Conservation (phyloP, 2,329 filamentous ascomycete genomes). For the Aspergillus terreus region DNA sequence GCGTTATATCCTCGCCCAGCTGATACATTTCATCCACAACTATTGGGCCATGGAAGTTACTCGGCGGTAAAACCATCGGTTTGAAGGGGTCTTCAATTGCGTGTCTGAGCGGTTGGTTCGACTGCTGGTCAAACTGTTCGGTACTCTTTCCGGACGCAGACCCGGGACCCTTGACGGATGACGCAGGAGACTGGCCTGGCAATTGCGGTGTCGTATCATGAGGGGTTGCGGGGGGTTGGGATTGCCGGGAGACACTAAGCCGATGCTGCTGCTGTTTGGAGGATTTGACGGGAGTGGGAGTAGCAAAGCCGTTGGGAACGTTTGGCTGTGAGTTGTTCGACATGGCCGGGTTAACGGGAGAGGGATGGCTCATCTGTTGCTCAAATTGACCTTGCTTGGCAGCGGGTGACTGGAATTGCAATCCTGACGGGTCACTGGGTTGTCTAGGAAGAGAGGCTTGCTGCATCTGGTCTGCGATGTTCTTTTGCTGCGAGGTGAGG, state of each 20-base stretch:
- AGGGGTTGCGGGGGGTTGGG: constrained; percentile 28
- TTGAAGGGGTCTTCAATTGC: constrained; percentile 46
- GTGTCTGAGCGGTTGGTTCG: constrained; percentile 31
- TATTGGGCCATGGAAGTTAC: constrained; percentile 67
- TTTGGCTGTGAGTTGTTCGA: constrained; percentile 29
- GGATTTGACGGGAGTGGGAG: constrained; percentile 32
- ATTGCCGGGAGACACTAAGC: constrained; percentile 30
- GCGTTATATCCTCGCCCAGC: constrained; percentile 63
- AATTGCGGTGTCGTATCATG: constrained; percentile 27
- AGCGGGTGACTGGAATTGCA: constrained; percentile 42
- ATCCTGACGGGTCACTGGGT: constrained; percentile 33
- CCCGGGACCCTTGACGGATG: constrained; percentile 23
- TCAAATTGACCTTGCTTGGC: constrained; percentile 52
- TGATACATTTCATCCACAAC: constrained; percentile 62
- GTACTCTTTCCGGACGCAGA: constrained; percentile 26
- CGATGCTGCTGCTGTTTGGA: constrained; percentile 29
- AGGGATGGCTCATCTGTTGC: constrained; percentile 31
- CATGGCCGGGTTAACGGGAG: constrained; percentile 28
- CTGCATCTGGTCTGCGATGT: constrained; percentile 40
- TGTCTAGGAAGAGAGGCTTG: constrained; percentile 42
- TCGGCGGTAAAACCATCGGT: constrained; percentile 43
- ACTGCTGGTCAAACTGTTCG: constrained; percentile 27
- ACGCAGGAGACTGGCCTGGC: constrained; percentile 25
- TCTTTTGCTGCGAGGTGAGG: constrained; percentile 43
- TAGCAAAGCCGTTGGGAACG: constrained; percentile 38